These are phyloP conservation scores for Tetradesmus lagerheimii DNA, from an alignment of 139 green algal genomes.

Conservation along the genomic window DNA sequence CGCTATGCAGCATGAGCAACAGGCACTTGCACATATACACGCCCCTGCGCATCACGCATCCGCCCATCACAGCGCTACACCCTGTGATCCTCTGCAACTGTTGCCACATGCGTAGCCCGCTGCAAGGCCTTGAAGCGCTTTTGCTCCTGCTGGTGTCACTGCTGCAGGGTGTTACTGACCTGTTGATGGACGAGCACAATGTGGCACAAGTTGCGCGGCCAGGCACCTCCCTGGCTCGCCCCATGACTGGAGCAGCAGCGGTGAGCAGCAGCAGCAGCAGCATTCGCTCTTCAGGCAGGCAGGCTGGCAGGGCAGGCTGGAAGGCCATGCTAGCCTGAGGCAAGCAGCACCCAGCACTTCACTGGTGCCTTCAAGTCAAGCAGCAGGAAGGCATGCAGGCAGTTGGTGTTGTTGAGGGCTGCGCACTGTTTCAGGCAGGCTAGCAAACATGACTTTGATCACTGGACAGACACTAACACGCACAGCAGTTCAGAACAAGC, in stretches of 20 bases:
- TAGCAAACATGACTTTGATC: too few species aligned
- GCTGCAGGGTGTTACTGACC: constrained; percentile 75
- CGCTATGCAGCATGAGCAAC: background rate
- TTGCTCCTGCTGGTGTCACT: background rate
- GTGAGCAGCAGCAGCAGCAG: constrained; percentile 14
- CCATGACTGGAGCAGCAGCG: constrained; percentile 54
- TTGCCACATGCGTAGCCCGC: too few species aligned
- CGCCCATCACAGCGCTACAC: background rate
- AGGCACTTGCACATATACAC: background rate
- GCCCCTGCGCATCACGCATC: background rate
- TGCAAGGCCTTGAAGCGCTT: too few species aligned
- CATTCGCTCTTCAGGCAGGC: background rate
- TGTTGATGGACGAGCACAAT: constrained; percentile 82
- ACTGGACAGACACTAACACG: too few species aligned
- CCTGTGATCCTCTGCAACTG: background rate
- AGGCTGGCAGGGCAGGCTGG: background rate
- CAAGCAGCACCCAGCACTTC: too few species aligned
- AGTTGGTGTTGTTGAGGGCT: background rate
- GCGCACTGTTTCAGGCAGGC: too few species aligned
- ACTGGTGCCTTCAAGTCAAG: too few species aligned
- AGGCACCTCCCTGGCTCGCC: constrained; percentile 74
- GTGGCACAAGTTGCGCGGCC: constrained; percentile 69
- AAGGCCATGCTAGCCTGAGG: background rate
- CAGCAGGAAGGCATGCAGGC: background rate
- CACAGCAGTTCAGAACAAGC: too few species aligned